Conservation (phyloP, 371 early-diverging fungal genomes). For the Apophysomyces variabilis region DNA sequence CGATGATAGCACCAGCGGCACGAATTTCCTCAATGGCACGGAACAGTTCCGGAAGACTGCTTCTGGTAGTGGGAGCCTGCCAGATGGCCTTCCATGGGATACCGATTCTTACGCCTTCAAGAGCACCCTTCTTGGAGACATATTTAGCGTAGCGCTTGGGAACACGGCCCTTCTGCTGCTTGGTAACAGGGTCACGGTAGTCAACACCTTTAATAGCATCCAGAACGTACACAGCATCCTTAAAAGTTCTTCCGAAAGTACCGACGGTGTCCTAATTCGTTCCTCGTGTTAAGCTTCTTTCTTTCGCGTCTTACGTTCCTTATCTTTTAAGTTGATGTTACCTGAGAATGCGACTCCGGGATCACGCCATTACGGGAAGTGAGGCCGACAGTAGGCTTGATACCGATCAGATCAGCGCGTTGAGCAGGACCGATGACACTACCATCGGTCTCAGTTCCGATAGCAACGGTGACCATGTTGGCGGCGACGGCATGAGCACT, state of each 20-base stretch:
- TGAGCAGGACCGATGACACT: constrained; percentile 32
- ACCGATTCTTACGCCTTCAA: constrained; percentile 15
- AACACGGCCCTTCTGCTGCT: constrained; percentile 12
- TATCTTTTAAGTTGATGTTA: background rate
- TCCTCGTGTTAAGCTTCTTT: background rate
- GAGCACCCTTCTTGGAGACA: constrained; percentile 7
- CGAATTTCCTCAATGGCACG: constrained; percentile 11
- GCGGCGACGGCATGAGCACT: constrained; percentile 32
- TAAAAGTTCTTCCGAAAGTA: constrained; percentile 19
- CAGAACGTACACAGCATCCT: constrained; percentile 16
- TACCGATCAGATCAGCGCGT: constrained; percentile 24
- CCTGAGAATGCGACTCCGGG: constrained; percentile 33
- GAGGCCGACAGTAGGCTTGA: constrained; percentile 37
- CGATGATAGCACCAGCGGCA: constrained; percentile 16
- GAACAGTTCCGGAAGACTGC: constrained; percentile 12
- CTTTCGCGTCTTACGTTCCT: background rate
- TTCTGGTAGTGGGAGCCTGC: constrained; percentile 15
- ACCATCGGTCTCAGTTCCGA: constrained; percentile 43
- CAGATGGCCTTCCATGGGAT: constrained; percentile 19
- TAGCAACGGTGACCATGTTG: constrained; percentile 26
- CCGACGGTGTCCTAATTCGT: constrained; percentile 28
- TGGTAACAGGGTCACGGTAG: constrained; percentile 14
- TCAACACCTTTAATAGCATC: constrained; percentile 22
- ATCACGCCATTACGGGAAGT: constrained; percentile 33
- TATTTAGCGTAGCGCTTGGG: constrained; percentile 8